Evolutionary conservation across 2,329 filamentous ascomycete species (phyloP), one percentile per base, ranked within the genome.

Genomic region (Fusarium aywerte): DNA sequence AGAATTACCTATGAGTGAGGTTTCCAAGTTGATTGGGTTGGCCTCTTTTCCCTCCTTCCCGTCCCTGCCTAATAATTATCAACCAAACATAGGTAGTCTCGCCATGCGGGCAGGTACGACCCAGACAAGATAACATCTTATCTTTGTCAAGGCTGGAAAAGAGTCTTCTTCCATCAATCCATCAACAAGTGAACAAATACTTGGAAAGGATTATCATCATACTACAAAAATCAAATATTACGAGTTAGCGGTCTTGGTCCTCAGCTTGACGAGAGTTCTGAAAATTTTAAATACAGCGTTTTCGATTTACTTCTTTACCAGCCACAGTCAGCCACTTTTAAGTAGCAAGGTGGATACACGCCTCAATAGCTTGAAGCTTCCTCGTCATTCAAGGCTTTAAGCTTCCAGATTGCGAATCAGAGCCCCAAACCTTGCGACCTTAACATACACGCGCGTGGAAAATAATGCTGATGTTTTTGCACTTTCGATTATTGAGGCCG

Each of bases 401-500:
- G 49, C 55, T 47, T 39, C 12, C 20, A 27, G 8, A 16, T 10
- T 18, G 36, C n/a, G 20, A 18, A 33, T 33, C 15, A 23, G 15
- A 23, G 29, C 44, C 33, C 7, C 7, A 10, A 47, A 21, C 15
- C 18, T 13, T n/a, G 3, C 21, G 10, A 16, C 4, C 4, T 36
- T 23, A 18, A 7, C 27, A 15, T 15, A 16, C 40, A 40, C 9
- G 8, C 7, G 13, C 21, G 27, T 6, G 32, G 16, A 9, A 42
- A 11, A 29, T 21, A 27, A 40, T 42, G 47, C 36, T 29, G 11
- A 31, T 64, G 50, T 59, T 56, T 50, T 70, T 66, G 35, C 54
- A 53, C 43, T 66, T 69, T 60, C 48, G 40, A 62, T 72, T 72
- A 67, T 59, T 71, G 53, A 53, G 53, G 40, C 62, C 57, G 38